phyloP scores from a whole-genome alignment of 768 basidiomycete genomes.

The Mycena pura region DNA sequence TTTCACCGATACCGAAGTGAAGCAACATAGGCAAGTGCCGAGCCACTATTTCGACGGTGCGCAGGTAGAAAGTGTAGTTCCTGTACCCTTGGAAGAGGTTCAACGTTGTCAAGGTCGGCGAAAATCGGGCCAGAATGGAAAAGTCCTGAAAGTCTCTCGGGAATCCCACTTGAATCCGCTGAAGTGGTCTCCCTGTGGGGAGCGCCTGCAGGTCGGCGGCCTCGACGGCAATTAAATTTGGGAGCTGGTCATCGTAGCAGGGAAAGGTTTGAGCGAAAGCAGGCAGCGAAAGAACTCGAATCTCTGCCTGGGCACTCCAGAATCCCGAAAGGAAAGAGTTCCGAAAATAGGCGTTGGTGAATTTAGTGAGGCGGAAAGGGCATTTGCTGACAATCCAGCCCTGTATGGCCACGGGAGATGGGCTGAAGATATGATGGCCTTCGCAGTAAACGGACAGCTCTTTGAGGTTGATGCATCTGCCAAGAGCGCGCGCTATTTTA shows the following conservation, averaged over 20 bases:
- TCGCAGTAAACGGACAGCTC: neutral
- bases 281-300: neutral
- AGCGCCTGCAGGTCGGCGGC: neutral
- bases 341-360: constrained; percentile 1
- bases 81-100: neutral
- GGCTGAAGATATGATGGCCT: neutral
- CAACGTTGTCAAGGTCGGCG: neutral
- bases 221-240: constrained; percentile 1
- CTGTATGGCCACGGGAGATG: neutral
- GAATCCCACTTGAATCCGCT: neutral
- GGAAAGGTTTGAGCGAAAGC: neutral
- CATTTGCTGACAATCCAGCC: constrained; percentile 9
- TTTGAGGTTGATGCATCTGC: constrained; percentile 8
- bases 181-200: neutral
- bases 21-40: too few relatives aligned
- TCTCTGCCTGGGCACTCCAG: constrained; percentile 3
- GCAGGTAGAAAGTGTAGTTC: too few relatives aligned
- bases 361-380: neutral
- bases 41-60: too few relatives aligned
- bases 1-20: too few relatives aligned
- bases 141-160: neutral
- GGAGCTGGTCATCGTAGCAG: neutral
- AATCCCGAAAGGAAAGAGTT: neutral
- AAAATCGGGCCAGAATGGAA: neutral
- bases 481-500: constrained; percentile 5